Evolutionary conservation across 108 stramenopile species (phyloP).

Genomic region (Cylindrotheca fusiformis): DNA sequence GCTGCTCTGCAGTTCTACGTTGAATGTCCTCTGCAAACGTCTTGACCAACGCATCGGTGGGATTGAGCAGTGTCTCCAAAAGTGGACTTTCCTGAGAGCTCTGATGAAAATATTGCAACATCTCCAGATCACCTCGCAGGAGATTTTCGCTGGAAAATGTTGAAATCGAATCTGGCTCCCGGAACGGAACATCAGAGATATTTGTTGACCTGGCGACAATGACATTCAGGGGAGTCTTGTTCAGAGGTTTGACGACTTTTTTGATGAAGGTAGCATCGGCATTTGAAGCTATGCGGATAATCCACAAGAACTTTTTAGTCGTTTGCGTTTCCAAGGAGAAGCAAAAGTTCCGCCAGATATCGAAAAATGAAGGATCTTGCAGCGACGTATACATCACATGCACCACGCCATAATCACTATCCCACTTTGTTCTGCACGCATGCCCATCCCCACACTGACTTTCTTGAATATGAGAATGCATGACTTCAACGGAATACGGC

Average conservation of each 20-base stretch:
- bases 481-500: background rate
- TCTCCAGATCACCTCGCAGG: background rate
- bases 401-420: background rate
- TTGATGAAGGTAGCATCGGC: background rate
- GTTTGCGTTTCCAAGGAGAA: conserved; percentile 32
- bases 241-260: background rate
- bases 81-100: background rate
- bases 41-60: background rate
- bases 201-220: background rate
- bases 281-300: conserved; percentile 43
- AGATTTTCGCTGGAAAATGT: background rate
- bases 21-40: background rate
- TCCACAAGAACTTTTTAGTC: conserved; percentile 45
- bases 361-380: background rate
- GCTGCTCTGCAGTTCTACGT: background rate
- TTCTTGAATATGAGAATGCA: background rate
- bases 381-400: background rate
- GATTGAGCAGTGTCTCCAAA: background rate
- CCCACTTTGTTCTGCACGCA: background rate
- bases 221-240: background rate
- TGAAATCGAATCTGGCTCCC: background rate
- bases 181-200: background rate
- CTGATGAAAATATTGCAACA: background rate
- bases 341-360: background rate
- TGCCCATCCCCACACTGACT: background rate